Evolutionary conservation across 164 flowering plant genomes (phyloP).

Genomic region (Buxus sempervirens): DNA sequence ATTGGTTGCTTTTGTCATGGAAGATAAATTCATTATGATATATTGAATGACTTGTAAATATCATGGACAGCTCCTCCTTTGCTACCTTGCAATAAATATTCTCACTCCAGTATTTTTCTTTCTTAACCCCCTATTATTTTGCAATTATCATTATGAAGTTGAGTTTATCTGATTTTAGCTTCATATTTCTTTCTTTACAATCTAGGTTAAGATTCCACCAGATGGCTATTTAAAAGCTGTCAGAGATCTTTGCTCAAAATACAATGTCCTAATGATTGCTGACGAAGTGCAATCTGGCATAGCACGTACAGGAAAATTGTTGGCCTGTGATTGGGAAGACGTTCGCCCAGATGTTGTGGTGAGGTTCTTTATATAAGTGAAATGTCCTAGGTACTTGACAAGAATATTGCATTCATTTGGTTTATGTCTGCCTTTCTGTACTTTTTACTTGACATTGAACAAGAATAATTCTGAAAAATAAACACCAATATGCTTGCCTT

Average conservation of each 20-base stretch:
- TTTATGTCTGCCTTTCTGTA: not conserved
- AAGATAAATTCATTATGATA: not conserved
- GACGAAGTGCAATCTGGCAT: slow-evolving; percentile 98
- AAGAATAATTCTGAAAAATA: too few relatives aligned
- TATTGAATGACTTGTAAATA: not conserved
- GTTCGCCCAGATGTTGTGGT: slow-evolving; percentile 95
- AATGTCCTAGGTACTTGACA: not conserved
- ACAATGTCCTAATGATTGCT: slow-evolving; percentile 87
- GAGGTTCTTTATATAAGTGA: slow-evolving; percentile 17
- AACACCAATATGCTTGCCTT: too few relatives aligned
- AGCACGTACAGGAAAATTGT: slow-evolving; percentile 83
- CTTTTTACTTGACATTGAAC: too few relatives aligned
- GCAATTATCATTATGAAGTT: not conserved
- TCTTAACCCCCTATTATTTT: too few relatives aligned
- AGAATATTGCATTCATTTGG: not conserved
- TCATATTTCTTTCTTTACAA: not conserved
- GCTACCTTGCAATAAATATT: too few relatives aligned
- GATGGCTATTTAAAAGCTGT: slow-evolving; percentile 87
- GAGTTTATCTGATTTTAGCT: not conserved
- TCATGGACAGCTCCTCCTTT: not conserved
- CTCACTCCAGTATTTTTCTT: too few relatives aligned
- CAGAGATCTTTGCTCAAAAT: slow-evolving; percentile 80
- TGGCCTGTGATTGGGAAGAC: slow-evolving; percentile 97
- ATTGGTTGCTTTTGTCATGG: not conserved
- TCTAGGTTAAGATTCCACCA: slow-evolving; percentile 84